These are phyloP conservation scores for Penicillium argentinense DNA, from an alignment of 495 filamentous ascomycete genomes.

Conservation along the genomic window DNA sequence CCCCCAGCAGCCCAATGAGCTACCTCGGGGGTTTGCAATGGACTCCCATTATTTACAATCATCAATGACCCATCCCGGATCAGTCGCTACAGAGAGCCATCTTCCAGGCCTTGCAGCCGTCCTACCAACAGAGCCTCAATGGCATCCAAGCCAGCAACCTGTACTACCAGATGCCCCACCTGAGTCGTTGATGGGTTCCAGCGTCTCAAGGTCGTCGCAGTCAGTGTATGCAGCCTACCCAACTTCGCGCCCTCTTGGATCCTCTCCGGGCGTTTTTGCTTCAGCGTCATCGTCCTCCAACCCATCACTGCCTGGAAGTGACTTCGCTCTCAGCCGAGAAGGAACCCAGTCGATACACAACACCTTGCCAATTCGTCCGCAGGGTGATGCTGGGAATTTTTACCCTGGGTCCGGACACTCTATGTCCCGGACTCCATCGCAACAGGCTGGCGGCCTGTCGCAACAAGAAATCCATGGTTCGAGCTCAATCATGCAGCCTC, in stretches of 20 bases:
- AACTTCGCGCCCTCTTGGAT: constrained; percentile 5
- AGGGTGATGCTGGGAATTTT: background rate
- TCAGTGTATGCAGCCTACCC: constrained; percentile 9
- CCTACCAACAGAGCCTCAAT: constrained; percentile 37
- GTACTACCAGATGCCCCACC: background rate
- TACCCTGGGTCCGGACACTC: background rate
- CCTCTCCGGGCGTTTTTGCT: constrained; percentile 3
- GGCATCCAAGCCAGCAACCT: constrained; percentile 11
- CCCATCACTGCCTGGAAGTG: background rate
- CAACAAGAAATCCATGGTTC: background rate
- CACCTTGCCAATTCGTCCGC: background rate
- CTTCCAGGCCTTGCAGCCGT: constrained; percentile 63
- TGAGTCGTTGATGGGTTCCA: background rate
- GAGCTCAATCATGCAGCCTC: background rate
- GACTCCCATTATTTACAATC: constrained; percentile 4
- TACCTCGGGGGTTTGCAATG: background rate
- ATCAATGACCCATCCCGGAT: background rate
- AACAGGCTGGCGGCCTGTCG: constrained; percentile 6
- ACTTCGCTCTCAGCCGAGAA: constrained; percentile 1
- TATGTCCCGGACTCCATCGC: constrained; percentile 14
- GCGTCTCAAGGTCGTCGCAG: constrained; percentile 3
- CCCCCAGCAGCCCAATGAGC: background rate
- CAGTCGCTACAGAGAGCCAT: background rate
- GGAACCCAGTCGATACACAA: background rate
- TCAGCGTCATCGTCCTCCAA: constrained; percentile 1